Conservation (phyloP, 2,329 filamentous ascomycete species). For the Fusarium sp. region DNA sequence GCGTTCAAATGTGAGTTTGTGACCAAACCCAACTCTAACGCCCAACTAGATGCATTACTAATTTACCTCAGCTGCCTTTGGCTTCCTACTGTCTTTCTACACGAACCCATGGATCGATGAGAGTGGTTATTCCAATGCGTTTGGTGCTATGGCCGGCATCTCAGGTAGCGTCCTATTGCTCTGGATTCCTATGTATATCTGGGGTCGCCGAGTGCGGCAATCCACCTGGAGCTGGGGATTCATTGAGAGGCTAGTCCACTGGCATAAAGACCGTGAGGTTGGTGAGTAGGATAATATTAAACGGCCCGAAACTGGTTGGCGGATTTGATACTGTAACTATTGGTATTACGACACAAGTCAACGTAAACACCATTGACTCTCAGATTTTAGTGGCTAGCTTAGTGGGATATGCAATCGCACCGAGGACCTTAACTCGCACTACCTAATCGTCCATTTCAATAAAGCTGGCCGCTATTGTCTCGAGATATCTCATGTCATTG, state of each 20-base stretch:
- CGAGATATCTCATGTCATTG: no score
- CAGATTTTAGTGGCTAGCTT: no score
- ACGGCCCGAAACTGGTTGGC: no score
- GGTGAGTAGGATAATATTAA: constrained; percentile 59
- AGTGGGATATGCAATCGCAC: no score
- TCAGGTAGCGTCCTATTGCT: constrained; percentile 62
- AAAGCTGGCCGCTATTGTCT: no score
- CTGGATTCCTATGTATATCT: constrained; percentile 67
- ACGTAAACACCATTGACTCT: no score
- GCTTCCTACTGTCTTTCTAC: constrained; percentile 72
- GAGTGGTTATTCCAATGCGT: constrained; percentile 66
- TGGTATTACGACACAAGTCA: no score
- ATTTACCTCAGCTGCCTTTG: constrained; percentile 62
- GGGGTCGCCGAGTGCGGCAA: constrained; percentile 64
- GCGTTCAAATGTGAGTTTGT: constrained; percentile 67
- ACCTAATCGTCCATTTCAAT: no score
- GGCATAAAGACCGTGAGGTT: constrained; percentile 68
- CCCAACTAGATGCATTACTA: background rate
- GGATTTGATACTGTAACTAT: no score
- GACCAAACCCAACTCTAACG: no score
- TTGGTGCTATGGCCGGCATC: constrained; percentile 72
- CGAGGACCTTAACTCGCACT: no score
- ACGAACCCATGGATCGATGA: constrained; percentile 71
- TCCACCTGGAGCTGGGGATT: constrained; percentile 65
- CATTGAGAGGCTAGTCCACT: constrained; percentile 61